phyloP scores from a whole-genome alignment of 257 asterid genomes.

The Gentiana macrophylla region DNA sequence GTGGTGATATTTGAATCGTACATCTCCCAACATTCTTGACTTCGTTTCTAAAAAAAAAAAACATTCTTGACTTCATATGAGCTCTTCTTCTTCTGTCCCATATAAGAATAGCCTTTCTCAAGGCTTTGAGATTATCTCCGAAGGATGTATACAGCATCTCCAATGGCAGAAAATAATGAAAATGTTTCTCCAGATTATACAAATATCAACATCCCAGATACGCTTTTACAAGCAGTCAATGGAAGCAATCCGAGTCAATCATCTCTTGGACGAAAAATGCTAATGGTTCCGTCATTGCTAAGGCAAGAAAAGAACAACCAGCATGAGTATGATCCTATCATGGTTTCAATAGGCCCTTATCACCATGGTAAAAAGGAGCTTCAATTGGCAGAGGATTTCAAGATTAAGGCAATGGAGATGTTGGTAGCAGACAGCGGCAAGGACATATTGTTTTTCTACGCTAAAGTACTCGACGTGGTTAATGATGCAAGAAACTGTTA shows the following conservation, averaged over 20 bases:
- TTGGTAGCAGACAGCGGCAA: neutral
- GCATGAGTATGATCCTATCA: constrained; percentile 9
- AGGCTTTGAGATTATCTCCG: no score
- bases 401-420: neutral
- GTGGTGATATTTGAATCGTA: no score
- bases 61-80: no score
- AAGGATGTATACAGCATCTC: no score
- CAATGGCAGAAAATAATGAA: neutral
- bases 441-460: neutral
- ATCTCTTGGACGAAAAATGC: neutral
- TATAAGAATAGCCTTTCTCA: no score
- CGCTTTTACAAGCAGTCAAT: neutral
- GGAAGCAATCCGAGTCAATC: no score
- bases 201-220: neutral
- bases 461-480: neutral
- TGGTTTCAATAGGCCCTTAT: constrained; percentile 20
- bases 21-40: no score
- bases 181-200: neutral
- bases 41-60: no score
- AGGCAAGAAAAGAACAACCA: neutral
- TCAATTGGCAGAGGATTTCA: constrained; percentile 8
- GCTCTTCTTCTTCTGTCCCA: no score
- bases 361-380: constrained; percentile 16
- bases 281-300: neutral
- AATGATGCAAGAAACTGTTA: neutral